Conservation (phyloP, 306 rosid genomes). For the Styphnolobium japonicum region DNA sequence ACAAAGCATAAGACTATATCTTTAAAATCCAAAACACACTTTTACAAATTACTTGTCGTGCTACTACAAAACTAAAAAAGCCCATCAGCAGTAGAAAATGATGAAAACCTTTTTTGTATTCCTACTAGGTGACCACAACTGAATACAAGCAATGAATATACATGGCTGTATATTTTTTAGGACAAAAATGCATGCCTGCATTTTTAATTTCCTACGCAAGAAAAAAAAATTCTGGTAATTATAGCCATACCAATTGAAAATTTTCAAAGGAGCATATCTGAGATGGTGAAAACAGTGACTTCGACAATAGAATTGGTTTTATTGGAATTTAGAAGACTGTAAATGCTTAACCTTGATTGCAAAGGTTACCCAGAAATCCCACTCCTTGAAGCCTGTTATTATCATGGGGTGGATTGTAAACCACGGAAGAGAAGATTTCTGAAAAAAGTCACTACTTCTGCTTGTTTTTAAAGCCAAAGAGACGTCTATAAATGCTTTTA, state of each 20-base stretch:
- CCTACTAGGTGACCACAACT: not conserved
- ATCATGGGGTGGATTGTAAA: too few species aligned
- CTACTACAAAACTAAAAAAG: not conserved
- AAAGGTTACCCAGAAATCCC: too few species aligned
- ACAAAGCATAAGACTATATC: constrained; percentile 13
- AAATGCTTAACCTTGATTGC: too few species aligned
- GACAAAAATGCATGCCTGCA: not conserved
- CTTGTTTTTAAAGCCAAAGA: too few species aligned
- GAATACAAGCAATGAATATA: not conserved
- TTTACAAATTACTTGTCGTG: not conserved
- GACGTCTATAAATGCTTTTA: not conserved
- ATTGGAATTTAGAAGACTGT: too few species aligned
- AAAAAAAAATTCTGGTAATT: not conserved
- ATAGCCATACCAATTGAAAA: not conserved
- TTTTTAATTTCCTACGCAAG: not conserved
- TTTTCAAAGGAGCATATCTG: not conserved
- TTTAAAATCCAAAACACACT: constrained; percentile 8
- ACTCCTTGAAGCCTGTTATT: too few species aligned
- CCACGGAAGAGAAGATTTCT: too few species aligned
- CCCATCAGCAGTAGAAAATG: not conserved
- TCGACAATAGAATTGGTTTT: too few species aligned
- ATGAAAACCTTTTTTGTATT: not conserved
- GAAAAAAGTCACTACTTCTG: too few species aligned
- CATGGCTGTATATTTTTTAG: not conserved
- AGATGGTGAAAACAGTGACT: not conserved